Conservation (phyloP, 208 protist genomes). For the Leishmania mexicana region DNA sequence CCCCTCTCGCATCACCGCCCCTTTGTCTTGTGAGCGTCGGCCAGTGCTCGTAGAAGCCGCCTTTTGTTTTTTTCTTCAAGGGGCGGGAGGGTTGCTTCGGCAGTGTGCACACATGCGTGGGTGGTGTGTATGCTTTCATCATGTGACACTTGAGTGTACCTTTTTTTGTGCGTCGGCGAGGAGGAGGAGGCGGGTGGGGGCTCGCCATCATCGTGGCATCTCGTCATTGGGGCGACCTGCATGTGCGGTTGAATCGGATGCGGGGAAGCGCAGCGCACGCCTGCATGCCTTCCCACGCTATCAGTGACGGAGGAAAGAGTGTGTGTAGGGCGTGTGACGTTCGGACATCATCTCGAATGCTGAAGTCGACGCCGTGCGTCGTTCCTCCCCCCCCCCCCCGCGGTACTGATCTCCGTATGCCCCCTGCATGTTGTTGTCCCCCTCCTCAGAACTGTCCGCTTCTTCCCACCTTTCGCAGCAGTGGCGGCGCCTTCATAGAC, state of each 20-base stretch:
- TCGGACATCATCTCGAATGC: not conserved
- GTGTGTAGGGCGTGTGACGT: not conserved
- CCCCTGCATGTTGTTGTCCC: not conserved
- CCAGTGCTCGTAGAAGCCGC: no score
- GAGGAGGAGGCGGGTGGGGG: not conserved
- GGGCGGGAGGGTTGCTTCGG: not conserved
- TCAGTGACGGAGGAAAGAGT: not conserved
- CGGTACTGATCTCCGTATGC: not conserved
- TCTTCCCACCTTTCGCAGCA: not conserved
- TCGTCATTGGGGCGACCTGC: not conserved
- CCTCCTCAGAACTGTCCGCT: not conserved
- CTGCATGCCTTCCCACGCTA: not conserved
- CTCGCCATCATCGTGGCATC: not conserved
- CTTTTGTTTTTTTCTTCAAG: no score
- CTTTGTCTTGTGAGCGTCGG: not conserved
- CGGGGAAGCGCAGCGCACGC: not conserved
- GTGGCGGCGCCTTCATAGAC: not conserved
- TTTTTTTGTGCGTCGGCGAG: not conserved
- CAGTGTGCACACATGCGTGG: not conserved
- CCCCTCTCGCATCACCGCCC: not conserved
- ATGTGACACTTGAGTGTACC: not conserved
- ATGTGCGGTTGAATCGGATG: not conserved
- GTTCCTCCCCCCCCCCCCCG: not conserved
- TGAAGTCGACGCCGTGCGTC: not conserved
- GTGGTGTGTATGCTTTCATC: not conserved